Evolutionary conservation across 805 yeast species (phyloP), one percentile per base, ranked within the genome.

Genomic region (Candida tammaniensis): DNA sequence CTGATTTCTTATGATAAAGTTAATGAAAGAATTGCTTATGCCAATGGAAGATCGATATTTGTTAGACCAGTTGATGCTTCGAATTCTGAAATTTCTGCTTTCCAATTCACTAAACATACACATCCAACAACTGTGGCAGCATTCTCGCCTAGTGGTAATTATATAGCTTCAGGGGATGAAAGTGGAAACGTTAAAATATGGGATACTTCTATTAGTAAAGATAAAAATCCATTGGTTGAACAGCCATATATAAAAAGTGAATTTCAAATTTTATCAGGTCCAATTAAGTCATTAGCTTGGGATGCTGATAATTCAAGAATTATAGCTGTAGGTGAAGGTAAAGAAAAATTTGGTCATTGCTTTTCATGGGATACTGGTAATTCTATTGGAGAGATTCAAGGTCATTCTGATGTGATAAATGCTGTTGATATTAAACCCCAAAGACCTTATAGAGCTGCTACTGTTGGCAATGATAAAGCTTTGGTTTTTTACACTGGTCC

Each of bases 351-450:
- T 53, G 98, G 98, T 5, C 96, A 84, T 47, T 88, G 94, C 44
- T 86, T 91, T 57, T 78, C 95, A 6, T 84, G 83, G 75, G 99
- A 93, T 54, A 76, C 95, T 1, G 98, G 98, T 41, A 93, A 93
- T 60, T 78, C 96, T n/a, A 80, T 93, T 27, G 99, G 98, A 36
- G 98, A 93, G 54, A 82, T 91, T 49, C 80, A 88, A 31, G 98
- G 98, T 16, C 98, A 93, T 55, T 74, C 91, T 12, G 80, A 86
- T 17, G 77, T 75, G 30, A 78, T 91, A 52, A 87, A 85, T 52
- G 86, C 93, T 0, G 95, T 88, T 14, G 78, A 83, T 38, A 82
- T 91, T 45, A 82, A 83, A 52, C 87, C 89, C 14, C 76, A 74
- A 43, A 77, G 98, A 59, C 98, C 98, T 7, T 86, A 84, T 65